Evolutionary conservation across 2,329 filamentous ascomycete genomes (phyloP), one percentile per base, ranked within the genome.

Genomic region (Immersiporthe knoxdaviesiana): DNA sequence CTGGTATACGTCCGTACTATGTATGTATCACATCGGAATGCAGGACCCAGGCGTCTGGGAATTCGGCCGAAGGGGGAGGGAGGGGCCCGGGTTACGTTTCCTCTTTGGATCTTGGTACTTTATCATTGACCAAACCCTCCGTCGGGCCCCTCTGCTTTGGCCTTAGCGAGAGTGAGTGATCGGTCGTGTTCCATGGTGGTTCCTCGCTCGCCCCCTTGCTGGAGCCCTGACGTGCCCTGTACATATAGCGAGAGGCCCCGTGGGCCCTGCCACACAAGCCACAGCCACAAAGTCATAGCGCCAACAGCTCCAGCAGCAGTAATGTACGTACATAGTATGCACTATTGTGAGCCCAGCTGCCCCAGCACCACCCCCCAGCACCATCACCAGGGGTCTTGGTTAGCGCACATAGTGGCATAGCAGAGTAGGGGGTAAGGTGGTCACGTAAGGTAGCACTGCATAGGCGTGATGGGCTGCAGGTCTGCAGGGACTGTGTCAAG

Each of bases 41-140:
- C 54, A 10, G 56, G 56, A 59, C 56, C 56, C 56, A 37, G 54
- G 21, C 16, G 54, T 58, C 18, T 58, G 54, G 54, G 54, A 58
- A 32, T 30, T 56, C 52, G 27, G 24, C 52, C 52, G 52, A 47
- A 44, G 41, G 41, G n/a, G 50, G n/a, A 27, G n/a, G n/a, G n/a
- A n/a, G n/a, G n/a, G n/a, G n/a, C n/a, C n/a, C 52, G 24, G 52
- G 52, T 8, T 30, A 8, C 12, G 16, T 56, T 56, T 56, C 52
- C 52, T 27, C 8, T 56, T 24, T 56, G 12, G 52, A 56, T 56
- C 24, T 18, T 56, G 52, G 27, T 30, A n/a, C n/a, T n/a, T n/a
- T n/a, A 30, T 30, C 24, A 56, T 56, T 54, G 24, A 10, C 12
- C 44, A n/a, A 54, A 54, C 12, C 50, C 24, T 30, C n/a, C 24